Evolutionary conservation across 345 rosid genomes (phyloP).

Genomic region (Iberis pinnata): DNA sequence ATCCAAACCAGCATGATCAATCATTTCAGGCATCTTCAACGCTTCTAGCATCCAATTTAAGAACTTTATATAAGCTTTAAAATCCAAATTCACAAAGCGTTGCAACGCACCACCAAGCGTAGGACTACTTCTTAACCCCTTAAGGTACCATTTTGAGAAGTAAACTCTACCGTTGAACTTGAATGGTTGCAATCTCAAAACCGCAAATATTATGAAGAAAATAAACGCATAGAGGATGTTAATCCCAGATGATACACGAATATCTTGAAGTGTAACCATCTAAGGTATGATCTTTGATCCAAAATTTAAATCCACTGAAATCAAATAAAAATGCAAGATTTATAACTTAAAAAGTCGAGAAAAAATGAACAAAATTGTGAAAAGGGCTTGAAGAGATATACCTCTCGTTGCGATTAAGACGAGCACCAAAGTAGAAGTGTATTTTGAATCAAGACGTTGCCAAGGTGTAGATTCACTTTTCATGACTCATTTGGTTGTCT

Average conservation of each 20-base stretch:
- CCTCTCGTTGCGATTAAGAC: no score
- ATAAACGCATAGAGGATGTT: conserved; percentile 65
- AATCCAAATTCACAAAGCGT: conserved; percentile 77
- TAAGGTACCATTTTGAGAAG: conserved; percentile 96
- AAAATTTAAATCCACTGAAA: no score
- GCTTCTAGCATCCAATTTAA: conserved; percentile 94
- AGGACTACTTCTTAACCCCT: conserved; percentile 72
- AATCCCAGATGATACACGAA: conserved; percentile 71
- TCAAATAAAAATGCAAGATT: no score
- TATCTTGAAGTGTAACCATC: conserved; percentile 83
- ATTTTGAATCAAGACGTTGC: no score
- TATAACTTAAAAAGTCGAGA: no score
- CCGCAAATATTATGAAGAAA: conserved; percentile 74
- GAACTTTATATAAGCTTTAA: conserved; percentile 57
- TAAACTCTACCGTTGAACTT: conserved; percentile 91
- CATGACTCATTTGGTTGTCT: no score
- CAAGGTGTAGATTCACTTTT: no score
- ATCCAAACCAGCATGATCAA: conserved; percentile 98
- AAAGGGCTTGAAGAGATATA: no score
- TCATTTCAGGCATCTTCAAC: conserved; percentile 86
- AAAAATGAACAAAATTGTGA: no score
- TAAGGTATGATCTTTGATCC: no score
- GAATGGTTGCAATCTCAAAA: conserved; percentile 84
- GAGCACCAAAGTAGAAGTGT: no score
- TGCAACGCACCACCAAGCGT: conserved; percentile 44